Conservation (phyloP, 129 eudicot genomes). For the Centella asiatica region DNA sequence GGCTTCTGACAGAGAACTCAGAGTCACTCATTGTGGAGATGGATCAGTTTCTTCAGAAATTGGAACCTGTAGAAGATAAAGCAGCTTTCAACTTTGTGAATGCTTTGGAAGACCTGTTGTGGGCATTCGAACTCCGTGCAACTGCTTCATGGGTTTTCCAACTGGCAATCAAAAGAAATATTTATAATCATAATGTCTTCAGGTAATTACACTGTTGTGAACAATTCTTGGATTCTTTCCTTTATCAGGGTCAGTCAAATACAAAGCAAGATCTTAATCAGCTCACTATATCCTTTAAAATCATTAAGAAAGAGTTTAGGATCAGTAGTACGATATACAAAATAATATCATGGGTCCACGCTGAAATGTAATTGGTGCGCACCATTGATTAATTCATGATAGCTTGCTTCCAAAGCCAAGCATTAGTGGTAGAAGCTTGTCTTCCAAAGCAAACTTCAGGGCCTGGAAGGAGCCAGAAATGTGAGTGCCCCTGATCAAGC, state of each 20-base stretch:
- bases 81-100: constrained; percentile 88
- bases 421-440: too few species aligned
- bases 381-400: too few species aligned
- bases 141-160: constrained; percentile 98
- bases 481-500: too few species aligned
- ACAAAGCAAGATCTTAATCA: not conserved
- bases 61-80: constrained; percentile 66
- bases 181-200: constrained; percentile 58
- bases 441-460: too few species aligned
- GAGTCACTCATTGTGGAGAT: constrained; percentile 53
- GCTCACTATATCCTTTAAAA: not conserved
- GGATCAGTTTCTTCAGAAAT: constrained; percentile 46
- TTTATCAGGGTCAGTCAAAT: not conserved
- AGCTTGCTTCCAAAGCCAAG: not conserved
- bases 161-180: constrained; percentile 72
- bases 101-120: constrained; percentile 82
- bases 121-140: constrained; percentile 95
- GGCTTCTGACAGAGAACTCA: constrained; percentile 64
- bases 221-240: not conserved
- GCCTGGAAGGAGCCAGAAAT: too few species aligned
- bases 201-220: constrained; percentile 33
- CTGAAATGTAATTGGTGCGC: not conserved
- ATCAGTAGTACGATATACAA: not conserved
- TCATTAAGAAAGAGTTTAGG: not conserved
- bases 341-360: not conserved